Conservation (phyloP, 2,329 filamentous ascomycete genomes). For the Diaporthe destruens region DNA sequence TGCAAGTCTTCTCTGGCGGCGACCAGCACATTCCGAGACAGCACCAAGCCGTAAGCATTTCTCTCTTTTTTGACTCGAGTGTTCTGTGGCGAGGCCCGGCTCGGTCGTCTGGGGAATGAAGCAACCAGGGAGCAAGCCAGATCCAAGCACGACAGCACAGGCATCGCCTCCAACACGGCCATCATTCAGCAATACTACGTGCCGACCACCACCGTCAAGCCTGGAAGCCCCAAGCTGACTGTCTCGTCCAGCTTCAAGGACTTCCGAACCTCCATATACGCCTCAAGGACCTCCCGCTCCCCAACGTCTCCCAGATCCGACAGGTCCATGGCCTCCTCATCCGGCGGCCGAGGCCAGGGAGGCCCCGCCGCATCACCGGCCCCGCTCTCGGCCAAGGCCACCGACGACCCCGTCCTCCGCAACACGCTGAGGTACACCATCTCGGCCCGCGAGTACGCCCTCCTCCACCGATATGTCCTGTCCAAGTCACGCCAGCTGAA, state of each 20-base stretch:
- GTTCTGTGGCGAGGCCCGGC: background rate
- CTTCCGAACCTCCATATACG: constrained; percentile 39
- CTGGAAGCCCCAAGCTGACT: constrained; percentile 40
- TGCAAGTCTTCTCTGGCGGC: constrained; percentile 6
- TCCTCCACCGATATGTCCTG: constrained; percentile 85
- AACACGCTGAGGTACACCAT: constrained; percentile 91
- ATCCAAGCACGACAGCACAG: constrained; percentile 19
- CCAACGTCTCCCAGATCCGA: constrained; percentile 22
- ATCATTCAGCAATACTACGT: constrained; percentile 40
- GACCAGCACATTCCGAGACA: constrained; percentile 7
- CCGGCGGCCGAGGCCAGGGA: constrained; percentile 25
- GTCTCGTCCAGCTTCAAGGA: constrained; percentile 38
- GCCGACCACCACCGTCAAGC: constrained; percentile 23
- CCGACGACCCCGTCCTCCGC: constrained; percentile 78
- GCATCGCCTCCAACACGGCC: constrained; percentile 32
- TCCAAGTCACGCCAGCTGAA: constrained; percentile 75
- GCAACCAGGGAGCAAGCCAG: background rate
- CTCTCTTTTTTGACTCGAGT: background rate
- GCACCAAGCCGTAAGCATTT: constrained; percentile 26
- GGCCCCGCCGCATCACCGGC: background rate
- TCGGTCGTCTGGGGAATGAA: constrained; percentile 22
- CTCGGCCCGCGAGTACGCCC: constrained; percentile 85
- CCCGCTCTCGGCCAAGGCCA: constrained; percentile 44
- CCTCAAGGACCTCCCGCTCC: constrained; percentile 23
- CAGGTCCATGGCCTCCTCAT: constrained; percentile 38